Evolutionary conservation across 768 basidiomycete genomes (phyloP).

Genomic region (Chalciporus chontae): DNA sequence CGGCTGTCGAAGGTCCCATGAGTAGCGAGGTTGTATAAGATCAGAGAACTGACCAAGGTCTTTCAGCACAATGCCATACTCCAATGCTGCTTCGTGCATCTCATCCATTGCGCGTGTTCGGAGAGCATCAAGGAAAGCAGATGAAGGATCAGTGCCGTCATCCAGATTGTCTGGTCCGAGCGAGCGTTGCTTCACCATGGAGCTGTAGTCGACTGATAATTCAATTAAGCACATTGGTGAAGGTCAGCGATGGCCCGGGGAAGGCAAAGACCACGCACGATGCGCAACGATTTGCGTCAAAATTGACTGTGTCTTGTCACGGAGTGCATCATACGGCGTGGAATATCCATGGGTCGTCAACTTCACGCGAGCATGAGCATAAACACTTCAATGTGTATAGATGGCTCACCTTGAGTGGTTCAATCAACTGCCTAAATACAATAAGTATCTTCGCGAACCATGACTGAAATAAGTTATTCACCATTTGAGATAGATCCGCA

Average conservation of each 20-base stretch:
- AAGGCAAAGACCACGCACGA: constrained; percentile 37
- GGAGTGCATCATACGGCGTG: constrained; percentile 75
- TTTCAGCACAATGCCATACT: constrained; percentile 81
- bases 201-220: constrained; percentile 50
- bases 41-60: constrained; percentile 54
- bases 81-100: constrained; percentile 73
- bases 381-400: constrained; percentile 27
- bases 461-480: constrained; percentile 20
- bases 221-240: not conserved
- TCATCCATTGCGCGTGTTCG: constrained; percentile 85
- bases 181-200: constrained; percentile 77
- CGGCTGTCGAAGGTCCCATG: constrained; percentile 44
- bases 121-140: constrained; percentile 79
- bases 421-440: constrained; percentile 41
- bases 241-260: not conserved
- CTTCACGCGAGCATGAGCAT: constrained; percentile 42
- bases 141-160: constrained; percentile 64
- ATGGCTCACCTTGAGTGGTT: constrained; percentile 43
- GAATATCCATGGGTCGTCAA: constrained; percentile 81
- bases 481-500: constrained; percentile 86
- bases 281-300: constrained; percentile 85
- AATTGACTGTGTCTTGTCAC: constrained; percentile 84
- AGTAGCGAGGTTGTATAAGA: not conserved
- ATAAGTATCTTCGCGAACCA: not conserved
- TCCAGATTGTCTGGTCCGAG: constrained; percentile 73